A percentile compares a stretch with the other conserved stretches of the same genome.
These are phyloP conservation scores for Leptographium galeiforme DNA, from an alignment of 2,329 filamentous ascomycete species.

Conservation along the genomic window DNA sequence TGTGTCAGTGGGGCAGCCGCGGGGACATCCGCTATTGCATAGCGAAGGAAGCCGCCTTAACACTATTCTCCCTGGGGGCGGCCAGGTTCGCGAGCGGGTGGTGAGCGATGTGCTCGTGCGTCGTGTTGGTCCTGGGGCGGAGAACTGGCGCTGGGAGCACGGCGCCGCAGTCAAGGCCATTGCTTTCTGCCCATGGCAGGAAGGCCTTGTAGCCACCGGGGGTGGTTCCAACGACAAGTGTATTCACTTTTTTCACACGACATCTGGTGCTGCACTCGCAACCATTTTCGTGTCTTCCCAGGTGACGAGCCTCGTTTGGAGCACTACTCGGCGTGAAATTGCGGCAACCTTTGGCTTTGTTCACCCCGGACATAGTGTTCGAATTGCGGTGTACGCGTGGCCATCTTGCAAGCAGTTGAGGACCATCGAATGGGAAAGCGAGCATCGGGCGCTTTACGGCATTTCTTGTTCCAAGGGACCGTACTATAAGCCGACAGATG, in stretches of 20 bases:
- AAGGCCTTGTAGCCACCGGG: constrained; percentile 74
- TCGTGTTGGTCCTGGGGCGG: constrained; percentile 35
- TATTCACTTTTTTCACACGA: constrained; percentile 89
- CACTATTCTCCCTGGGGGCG: not conserved
- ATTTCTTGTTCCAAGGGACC: constrained; percentile 51
- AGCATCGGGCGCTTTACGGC: constrained; percentile 73
- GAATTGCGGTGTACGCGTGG: constrained; percentile 91
- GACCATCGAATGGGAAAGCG: constrained; percentile 70
- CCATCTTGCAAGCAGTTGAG: constrained; percentile 78
- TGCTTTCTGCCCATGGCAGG: constrained; percentile 90
- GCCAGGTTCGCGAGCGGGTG: constrained; percentile 4
- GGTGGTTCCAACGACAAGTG: constrained; percentile 89
- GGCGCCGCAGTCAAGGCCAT: constrained; percentile 90
- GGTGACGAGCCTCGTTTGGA: constrained; percentile 89
- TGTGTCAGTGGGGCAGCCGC: not conserved
- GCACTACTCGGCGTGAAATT: constrained; percentile 71
- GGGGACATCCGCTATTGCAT: not conserved
- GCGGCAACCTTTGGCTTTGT: constrained; percentile 89
- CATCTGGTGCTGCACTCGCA: constrained; percentile 69
- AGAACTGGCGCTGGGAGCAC: constrained; percentile 64
- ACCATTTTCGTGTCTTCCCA: constrained; percentile 89
- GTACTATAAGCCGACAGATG: constrained; percentile 31
- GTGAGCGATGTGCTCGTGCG: not conserved
- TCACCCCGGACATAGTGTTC: constrained; percentile 75
- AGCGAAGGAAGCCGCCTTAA: constrained; percentile 1